Base-by-base conservation (phyloP, 2,329 filamentous ascomycete species). In the Cordyceps sp. region DNA sequence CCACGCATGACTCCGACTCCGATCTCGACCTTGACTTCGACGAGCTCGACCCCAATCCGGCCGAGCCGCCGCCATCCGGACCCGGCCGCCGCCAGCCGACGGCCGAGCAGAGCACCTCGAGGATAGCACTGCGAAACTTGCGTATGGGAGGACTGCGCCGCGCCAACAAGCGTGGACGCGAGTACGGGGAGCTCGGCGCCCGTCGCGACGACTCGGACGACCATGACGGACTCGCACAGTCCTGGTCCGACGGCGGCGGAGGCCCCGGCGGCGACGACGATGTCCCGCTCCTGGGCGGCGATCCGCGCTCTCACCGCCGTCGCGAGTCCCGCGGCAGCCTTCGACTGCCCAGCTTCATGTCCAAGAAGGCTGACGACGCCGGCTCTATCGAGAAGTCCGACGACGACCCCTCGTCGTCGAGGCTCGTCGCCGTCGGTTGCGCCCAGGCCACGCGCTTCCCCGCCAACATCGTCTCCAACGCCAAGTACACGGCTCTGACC, bases 401-500 rank as follows among this genome's bases (percentile, higher is more conserved):
- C 6, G 63, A 73, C 38, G 72, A 77, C 45, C 70, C 78, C 5
- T 74, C 74, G 6, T 66, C 82, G 1, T 80, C 83, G 19, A 73
- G 88, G 34, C 70, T 71, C 31, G 69, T 94, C 20, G 63, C 73
- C 3, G 81, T 93, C 32, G 88, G 84, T 36, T 74, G 78, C 30
- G 49, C 60, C 20, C 86, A 93, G 48, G 54, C 72, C 19, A 64
- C 75, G 31, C 75, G 78, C 42, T 96, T 88, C 52, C 88, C 90
- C 9, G 73, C 81, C 8, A 98, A 98, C 54, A 70, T 84, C 35
- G 72, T 98, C 30, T 96, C 88, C 23, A 96, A 98, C 52, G 88
- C 90, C 34, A 98, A 96, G 64, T 98, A 98, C 54, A 96, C 88
- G 20, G 75, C 86, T 1, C 78, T 86, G 62, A 93, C 81, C 32